Conservation (phyloP, 768 basidiomycete species). For the Exsudoporus frostii region DNA sequence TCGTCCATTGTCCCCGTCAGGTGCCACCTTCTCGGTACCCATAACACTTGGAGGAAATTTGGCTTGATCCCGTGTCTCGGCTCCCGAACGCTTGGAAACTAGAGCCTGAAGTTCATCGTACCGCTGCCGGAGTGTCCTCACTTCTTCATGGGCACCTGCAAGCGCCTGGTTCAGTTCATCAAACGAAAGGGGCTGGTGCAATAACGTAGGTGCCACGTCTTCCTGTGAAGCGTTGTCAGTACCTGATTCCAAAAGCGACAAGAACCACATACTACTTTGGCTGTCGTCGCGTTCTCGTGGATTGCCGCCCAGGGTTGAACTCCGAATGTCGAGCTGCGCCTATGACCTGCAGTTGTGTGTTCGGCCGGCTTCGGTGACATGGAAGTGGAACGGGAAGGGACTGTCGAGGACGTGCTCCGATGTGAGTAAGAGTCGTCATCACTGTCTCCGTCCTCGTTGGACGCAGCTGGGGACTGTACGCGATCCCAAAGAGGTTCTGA, state of each 20-base stretch:
- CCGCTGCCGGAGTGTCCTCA: conserved; percentile 22
- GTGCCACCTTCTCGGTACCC: background rate
- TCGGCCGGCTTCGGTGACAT: conserved; percentile 13
- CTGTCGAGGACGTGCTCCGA: conserved; percentile 4
- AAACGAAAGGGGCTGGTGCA: conserved; percentile 20
- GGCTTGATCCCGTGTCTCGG: background rate
- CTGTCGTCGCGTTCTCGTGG: background rate
- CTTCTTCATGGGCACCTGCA: conserved; percentile 22
- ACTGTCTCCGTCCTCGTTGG: conserved; percentile 12
- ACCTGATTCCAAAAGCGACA: background rate
- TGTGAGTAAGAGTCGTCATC: conserved; percentile 16
- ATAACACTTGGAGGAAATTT: background rate
- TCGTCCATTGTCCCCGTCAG: background rate
- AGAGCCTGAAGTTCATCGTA: conserved; percentile 24
- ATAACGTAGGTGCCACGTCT: background rate
- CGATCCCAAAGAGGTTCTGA: background rate
- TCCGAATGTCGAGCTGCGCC: conserved; percentile 26
- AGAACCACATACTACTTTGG: conserved; percentile 7
- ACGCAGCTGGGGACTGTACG: background rate
- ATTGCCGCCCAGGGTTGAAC: conserved; percentile 14
- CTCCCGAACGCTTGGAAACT: conserved; percentile 15
- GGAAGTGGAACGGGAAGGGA: conserved; percentile 12
- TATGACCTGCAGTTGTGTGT: conserved; percentile 6
- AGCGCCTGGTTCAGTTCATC: conserved; percentile 26
- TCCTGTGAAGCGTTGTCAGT: conserved; percentile 11